phyloP scores from a whole-genome alignment of 129 eudicot species.

The Artemisia tridentata region DNA sequence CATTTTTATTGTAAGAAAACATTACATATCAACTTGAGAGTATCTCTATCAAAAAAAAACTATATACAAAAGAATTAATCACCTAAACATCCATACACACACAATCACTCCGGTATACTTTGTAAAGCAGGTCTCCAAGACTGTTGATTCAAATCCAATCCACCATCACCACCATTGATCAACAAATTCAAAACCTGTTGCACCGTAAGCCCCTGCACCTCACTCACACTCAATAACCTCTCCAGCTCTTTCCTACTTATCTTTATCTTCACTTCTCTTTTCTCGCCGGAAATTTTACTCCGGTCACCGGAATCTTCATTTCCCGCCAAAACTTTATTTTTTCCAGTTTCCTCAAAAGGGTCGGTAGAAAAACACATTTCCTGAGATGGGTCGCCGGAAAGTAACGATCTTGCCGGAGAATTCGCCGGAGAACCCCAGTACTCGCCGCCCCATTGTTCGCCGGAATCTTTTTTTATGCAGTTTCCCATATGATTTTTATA shows the following conservation, averaged over 20 bases:
- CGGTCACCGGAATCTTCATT: constrained; percentile 20
- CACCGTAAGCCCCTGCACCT: constrained; percentile 40
- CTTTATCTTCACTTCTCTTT: constrained; percentile 44
- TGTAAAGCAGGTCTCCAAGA: constrained; percentile 59
- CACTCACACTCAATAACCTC: constrained; percentile 32
- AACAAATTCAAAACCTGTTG: constrained; percentile 38
- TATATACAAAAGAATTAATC: not conserved
- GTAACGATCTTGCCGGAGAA: constrained; percentile 12
- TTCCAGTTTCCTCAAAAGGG: not conserved
- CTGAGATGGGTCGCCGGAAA: constrained; percentile 13
- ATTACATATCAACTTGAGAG: no score
- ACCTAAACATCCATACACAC: not conserved
- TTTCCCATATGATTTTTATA: constrained; percentile 41
- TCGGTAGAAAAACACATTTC: no score
- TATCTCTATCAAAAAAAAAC: no score
- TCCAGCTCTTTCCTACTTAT: constrained; percentile 48
- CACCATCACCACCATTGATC: constrained; percentile 37
- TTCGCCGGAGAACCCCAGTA: constrained; percentile 44
- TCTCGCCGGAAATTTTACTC: constrained; percentile 3
- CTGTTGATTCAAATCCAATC: constrained; percentile 26
- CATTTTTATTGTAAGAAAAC: no score
- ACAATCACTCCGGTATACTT: constrained; percentile 46
- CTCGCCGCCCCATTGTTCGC: constrained; percentile 48
- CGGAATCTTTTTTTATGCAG: constrained; percentile 40
- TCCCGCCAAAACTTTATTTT: constrained; percentile 8